Conservation (phyloP, 2,329 filamentous ascomycete species). For the Stachybotrys chartarum region DNA sequence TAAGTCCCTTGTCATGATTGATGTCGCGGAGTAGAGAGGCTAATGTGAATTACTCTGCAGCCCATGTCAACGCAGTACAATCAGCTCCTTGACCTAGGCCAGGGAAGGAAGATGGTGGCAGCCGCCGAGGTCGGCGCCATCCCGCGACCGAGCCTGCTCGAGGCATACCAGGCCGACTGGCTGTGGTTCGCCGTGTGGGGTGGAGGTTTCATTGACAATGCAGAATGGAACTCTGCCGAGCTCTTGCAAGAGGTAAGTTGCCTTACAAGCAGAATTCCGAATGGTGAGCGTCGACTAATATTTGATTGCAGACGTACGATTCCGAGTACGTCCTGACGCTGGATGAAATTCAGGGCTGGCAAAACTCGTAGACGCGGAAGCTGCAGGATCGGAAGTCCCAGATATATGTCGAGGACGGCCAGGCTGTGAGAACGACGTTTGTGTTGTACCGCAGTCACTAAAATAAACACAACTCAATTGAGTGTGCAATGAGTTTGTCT, state of each 20-base stretch:
- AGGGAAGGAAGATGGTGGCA: slow-evolving; percentile 39
- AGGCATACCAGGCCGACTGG: slow-evolving; percentile 39
- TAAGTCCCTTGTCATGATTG: slow-evolving; percentile 13
- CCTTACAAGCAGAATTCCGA: background rate
- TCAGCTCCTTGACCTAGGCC: slow-evolving; percentile 30
- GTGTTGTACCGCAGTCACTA: no score
- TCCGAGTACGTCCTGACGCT: slow-evolving; percentile 24
- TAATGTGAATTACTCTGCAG: slow-evolving; percentile 6
- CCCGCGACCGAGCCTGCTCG: slow-evolving; percentile 31
- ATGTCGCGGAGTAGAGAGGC: background rate
- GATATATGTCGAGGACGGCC: no score
- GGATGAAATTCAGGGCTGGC: slow-evolving; percentile 27
- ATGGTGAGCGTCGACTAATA: background rate
- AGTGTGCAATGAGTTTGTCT: no score
- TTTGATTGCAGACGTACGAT: slow-evolving; percentile 16
- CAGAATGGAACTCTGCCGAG: slow-evolving; percentile 30
- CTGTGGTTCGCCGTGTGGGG: slow-evolving; percentile 39
- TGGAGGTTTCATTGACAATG: slow-evolving; percentile 33
- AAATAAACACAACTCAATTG: no score
- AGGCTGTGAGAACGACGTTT: no score
- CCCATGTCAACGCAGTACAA: slow-evolving; percentile 37
- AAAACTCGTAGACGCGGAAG: background rate
- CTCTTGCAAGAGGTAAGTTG: slow-evolving; percentile 26
- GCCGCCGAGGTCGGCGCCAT: slow-evolving; percentile 39
- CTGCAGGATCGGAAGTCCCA: background rate